These are phyloP conservation scores for Graphilbum fragrans DNA, from an alignment of 2,329 filamentous ascomycete species.

Conservation along the genomic window DNA sequence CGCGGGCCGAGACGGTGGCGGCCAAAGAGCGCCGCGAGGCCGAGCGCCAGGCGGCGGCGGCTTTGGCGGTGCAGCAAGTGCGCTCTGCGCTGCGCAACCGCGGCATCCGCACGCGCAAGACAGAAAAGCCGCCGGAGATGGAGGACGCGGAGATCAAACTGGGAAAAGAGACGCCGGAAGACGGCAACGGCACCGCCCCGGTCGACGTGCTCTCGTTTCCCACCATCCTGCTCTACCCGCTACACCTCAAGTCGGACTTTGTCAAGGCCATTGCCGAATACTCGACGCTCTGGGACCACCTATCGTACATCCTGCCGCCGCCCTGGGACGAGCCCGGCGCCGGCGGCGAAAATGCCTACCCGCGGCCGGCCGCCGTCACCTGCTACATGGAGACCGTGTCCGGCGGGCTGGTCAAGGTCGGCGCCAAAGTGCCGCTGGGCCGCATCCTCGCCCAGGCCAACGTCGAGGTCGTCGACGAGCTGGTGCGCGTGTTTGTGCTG, in stretches of 20 bases:
- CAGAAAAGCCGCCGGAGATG: conserved; percentile 36
- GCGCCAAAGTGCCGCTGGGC: conserved; percentile 68
- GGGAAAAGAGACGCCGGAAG: conserved; percentile 28
- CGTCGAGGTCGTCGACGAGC: conserved; percentile 76
- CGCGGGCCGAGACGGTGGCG: conserved; percentile 41
- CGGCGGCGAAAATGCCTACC: conserved; percentile 50
- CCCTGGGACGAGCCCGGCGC: conserved; percentile 64
- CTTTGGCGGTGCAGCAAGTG: conserved; percentile 48
- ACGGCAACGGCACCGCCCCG: conserved; percentile 35
- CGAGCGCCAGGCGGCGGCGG: conserved; percentile 40
- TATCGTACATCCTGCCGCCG: conserved; percentile 74
- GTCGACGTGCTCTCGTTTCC: conserved; percentile 64
- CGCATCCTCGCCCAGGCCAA: conserved; percentile 61
- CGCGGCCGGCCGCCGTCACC: conserved; percentile 55
- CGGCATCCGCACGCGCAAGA: conserved; percentile 55
- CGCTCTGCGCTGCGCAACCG: conserved; percentile 54
- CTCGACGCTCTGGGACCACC: conserved; percentile 62
- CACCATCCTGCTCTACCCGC: conserved; percentile 72
- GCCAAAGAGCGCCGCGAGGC: conserved; percentile 40
- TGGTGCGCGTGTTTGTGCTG: conserved; percentile 74
- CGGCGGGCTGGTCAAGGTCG: conserved; percentile 78
- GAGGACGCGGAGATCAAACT: no score
- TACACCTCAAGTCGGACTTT: conserved; percentile 74
- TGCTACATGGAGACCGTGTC: conserved; percentile 77
- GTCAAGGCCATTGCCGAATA: conserved; percentile 77